Evolutionary conservation across 192 early-diverging fungal species (phyloP).

Genomic region (Backusella psychrophila): DNA sequence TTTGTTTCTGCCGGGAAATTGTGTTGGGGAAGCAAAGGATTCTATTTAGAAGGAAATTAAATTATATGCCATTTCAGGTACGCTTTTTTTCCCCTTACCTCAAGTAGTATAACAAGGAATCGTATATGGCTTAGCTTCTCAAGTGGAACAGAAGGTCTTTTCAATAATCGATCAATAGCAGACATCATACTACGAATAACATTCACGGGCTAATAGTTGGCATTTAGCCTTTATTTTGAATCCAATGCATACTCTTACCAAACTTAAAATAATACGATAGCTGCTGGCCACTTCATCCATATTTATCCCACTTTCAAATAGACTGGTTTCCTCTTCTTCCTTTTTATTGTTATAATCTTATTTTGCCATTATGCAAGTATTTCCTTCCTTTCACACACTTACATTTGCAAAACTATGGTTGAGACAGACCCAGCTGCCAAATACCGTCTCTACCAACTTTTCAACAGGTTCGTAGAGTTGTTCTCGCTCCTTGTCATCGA

Average conservation of each 20-base stretch:
- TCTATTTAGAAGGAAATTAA: conserved; percentile 41
- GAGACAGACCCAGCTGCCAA: conserved; percentile 58
- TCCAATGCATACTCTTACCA: conserved; percentile 36
- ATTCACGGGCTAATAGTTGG: conserved; percentile 45
- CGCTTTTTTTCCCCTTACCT: conserved; percentile 45
- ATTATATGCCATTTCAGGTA: not conserved
- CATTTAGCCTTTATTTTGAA: conserved; percentile 2
- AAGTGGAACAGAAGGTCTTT: conserved; percentile 54
- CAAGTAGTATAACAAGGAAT: conserved; percentile 83
- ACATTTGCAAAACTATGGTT: conserved; percentile 62
- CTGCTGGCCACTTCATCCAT: conserved; percentile 62
- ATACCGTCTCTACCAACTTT: conserved; percentile 31
- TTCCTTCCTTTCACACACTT: not conserved
- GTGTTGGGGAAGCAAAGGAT: conserved; percentile 77
- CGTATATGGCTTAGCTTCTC: conserved; percentile 59
- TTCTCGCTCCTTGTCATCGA: conserved; percentile 13
- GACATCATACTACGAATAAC: conserved; percentile 75
- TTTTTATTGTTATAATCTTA: not conserved
- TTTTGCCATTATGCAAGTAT: not conserved
- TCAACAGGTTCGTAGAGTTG: conserved; percentile 31
- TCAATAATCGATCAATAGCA: conserved; percentile 66
- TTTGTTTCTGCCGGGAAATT: conserved; percentile 72
- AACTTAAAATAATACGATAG: conserved; percentile 57
- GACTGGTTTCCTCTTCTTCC: conserved; percentile 45
- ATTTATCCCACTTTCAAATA: conserved; percentile 58